Evolutionary conservation across 1,284 basidiomycete species (phyloP), one percentile per base, ranked within the genome.

Genomic region (Malassezia sp.): DNA sequence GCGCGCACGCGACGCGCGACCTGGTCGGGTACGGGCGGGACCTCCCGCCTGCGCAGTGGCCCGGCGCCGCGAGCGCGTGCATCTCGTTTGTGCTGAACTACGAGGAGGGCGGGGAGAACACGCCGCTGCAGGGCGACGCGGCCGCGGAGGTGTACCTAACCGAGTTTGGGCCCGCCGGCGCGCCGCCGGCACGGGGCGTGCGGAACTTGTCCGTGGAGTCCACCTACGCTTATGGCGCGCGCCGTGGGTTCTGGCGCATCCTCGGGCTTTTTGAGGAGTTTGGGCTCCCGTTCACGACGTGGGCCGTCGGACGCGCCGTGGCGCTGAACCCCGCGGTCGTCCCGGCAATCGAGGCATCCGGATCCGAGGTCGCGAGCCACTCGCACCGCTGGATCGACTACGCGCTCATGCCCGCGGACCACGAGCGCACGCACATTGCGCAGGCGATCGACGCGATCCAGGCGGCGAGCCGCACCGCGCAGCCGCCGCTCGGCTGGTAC

Each of bases 41-140:
- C n/a, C 61, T 57, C 24, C 71, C 71, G 2, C 57, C 71, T 31
- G 66, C 72, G 3, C 52, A 66, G 22, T 74, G 73, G 73, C 72
- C 72, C 3, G 56, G 57, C 33, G 57, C 61, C 12, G 72, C 72
- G 7, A 66, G 71, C 32, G 61, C 72, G 36, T 66, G 64, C 21
- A 49, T 68, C n/a, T 63, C 59, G 23, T 71, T 73, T 26, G 72
- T 73, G 9, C 39, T 73, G 26, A 72, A 73, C 49, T 73, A 72
- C 53, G 70, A 73, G 47, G 70, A 72, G 43, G 73, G 72, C 8
- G 70, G 63, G 14, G 73, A 74, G 54, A 63, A 63, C 26, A 58
- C 56, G 5, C 49, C 59, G 20, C 52, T 71, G 22, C 68, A 71
- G 44, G 71, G 70, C 21, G 71, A 72, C 40, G 32, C 32, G 2